Conservation (phyloP, 2,329 filamentous ascomycete genomes). For the Ascochyta lentis region DNA sequence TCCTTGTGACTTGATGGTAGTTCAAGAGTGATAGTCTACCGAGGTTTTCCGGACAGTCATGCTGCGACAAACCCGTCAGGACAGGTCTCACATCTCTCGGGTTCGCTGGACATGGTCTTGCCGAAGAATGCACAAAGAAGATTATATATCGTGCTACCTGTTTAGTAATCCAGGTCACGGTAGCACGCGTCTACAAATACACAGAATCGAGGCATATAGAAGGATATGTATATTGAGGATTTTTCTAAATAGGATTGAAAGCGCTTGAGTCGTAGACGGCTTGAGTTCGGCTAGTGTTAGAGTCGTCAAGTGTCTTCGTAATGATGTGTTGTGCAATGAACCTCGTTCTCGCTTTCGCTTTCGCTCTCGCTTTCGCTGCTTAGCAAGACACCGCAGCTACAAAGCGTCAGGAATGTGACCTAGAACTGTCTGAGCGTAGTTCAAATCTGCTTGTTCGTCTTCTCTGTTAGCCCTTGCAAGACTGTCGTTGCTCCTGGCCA, state of each 20-base stretch:
- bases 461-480: too few relatives aligned
- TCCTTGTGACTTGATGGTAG: not conserved
- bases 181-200: not conserved
- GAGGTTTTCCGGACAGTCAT: not conserved
- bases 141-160: not conserved
- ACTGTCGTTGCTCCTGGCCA: too few relatives aligned
- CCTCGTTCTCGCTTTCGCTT: too few relatives aligned
- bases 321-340: too few relatives aligned
- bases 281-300: too few relatives aligned
- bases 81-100: not conserved
- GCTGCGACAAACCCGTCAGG: not conserved
- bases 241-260: not conserved
- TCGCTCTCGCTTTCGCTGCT: too few relatives aligned
- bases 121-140: not conserved
- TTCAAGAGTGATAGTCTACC: not conserved
- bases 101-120: not conserved
- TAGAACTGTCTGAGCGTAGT: too few relatives aligned
- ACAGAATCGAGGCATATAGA: not conserved
- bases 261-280: too few relatives aligned
- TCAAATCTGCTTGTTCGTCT: too few relatives aligned
- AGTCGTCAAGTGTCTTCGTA: too few relatives aligned
- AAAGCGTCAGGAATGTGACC: too few relatives aligned
- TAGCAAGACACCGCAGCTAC: too few relatives aligned
- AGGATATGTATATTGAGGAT: not conserved
- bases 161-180: not conserved